Base-by-base conservation (phyloP, 352 stramenopile species). In the Pythium utonaiense region DNA sequence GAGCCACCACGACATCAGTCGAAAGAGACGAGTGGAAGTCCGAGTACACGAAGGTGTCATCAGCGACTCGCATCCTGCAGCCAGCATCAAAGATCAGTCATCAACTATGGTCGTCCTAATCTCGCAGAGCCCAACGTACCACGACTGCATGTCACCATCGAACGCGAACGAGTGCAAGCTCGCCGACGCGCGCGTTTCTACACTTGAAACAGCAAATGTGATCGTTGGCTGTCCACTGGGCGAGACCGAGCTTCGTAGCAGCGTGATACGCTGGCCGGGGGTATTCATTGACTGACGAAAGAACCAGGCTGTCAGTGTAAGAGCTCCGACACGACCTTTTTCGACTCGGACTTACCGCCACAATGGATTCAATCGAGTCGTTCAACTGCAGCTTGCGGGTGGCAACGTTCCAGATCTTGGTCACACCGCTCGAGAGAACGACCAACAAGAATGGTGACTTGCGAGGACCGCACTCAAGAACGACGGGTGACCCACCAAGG, bases 41-140 rank as follows among this genome's bases (percentile, higher is more conserved):
- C 9, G 86, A 95, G 57, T 84, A 95, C 22, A 88, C 77, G 57
- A 95, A 95, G 44, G 73, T 90, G 54, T 93, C 80, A 60, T 93
- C 86, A 14, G 82, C 83, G 10, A 93, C 80, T 44, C 86, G 82
- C 82, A 95, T 90, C 86, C 85, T 95, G 48, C 12, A 25, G 13
- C 41, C 22, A 53, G 9, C 21, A 41, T n/a, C 19, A 24, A 30
- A 12, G n/a, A 34, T 52, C 14, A 5, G 31, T 38, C 53, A 31
- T 57, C 27, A 45, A 41, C 40, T 14, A 45, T 7, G 19, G 31
- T 17, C 12, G 25, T 8, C 4, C n/a, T 27, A 8, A 14, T 6
- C 6, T 14, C 21, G 4, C 28, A 22, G 12, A 44, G 10, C 25
- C 19, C 12, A 24, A 53, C 67, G 22, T 78, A 95, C 86, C 86